Evolutionary conservation across 495 filamentous ascomycete species (phyloP).

Genomic region (Paragyromitra xinjiangensis): DNA sequence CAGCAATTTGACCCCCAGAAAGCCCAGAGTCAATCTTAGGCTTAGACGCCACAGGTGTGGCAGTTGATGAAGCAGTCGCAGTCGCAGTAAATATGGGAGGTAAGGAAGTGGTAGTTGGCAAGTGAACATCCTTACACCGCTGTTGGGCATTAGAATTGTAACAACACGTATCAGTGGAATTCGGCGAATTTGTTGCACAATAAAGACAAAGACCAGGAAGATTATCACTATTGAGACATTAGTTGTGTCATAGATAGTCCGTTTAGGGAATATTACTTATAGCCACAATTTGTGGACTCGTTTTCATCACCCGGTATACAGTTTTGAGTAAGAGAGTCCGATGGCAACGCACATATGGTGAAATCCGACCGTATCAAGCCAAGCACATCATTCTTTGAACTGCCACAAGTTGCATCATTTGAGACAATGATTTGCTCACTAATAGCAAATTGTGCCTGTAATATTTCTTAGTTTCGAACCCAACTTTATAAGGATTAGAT

Average conservation of each 20-base stretch:
- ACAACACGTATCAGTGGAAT: constrained; percentile 95
- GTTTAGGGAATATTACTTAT: constrained; percentile 56
- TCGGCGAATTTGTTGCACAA: constrained; percentile 80
- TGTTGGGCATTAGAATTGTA: constrained; percentile 75
- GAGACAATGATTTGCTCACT: constrained; percentile 85
- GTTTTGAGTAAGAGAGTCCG: constrained; percentile 73
- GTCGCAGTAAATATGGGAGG: constrained; percentile 71
- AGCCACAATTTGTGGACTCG: constrained; percentile 90
- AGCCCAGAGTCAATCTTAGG: constrained; percentile 62
- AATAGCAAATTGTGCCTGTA: constrained; percentile 79
- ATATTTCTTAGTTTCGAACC: constrained; percentile 22
- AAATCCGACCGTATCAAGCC: constrained; percentile 90
- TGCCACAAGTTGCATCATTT: constrained; percentile 77
- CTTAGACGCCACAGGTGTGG: constrained; percentile 52
- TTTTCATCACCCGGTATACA: constrained; percentile 83
- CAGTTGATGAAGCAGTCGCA: constrained; percentile 61
- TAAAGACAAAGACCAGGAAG: constrained; percentile 85
- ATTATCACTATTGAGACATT: constrained; percentile 66
- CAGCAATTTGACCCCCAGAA: constrained; percentile 85
- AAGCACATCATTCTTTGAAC: constrained; percentile 69
- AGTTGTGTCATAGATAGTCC: constrained; percentile 19
- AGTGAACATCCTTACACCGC: constrained; percentile 74
- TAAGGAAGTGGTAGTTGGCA: constrained; percentile 77
- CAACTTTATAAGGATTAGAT: background rate
- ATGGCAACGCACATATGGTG: constrained; percentile 83